A percentile compares a stretch with the other conserved stretches of the same genome.
These are phyloP conservation scores for Warburgia ugandensis DNA, from an alignment of 164 flowering plant genomes.

Conservation along the genomic window DNA sequence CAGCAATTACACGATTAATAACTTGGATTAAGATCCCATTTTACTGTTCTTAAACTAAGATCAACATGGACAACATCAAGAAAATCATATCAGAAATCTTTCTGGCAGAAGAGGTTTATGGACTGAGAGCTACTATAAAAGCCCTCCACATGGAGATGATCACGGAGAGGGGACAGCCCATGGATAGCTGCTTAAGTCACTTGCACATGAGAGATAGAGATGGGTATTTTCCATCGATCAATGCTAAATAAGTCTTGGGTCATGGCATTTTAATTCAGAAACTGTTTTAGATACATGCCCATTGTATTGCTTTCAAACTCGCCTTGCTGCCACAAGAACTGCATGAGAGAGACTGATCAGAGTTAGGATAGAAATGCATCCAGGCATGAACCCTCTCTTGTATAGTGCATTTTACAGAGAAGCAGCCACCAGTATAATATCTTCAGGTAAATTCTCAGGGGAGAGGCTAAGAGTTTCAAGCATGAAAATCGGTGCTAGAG, in stretches of 20 bases:
- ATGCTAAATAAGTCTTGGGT: neutral
- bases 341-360: slow-evolving; percentile 13
- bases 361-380: slow-evolving; percentile 25
- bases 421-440: too few relatives aligned
- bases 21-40: too few relatives aligned
- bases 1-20: too few relatives aligned
- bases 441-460: neutral
- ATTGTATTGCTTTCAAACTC: slow-evolving; percentile 5
- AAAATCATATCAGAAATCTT: neutral
- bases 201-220: too few relatives aligned
- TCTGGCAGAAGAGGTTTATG: neutral
- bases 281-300: slow-evolving; percentile 9
- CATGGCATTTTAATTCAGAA: slow-evolving; percentile 17
- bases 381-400: slow-evolving; percentile 1
- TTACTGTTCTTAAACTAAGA: too few relatives aligned
- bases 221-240: neutral
- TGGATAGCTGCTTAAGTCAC: too few relatives aligned
- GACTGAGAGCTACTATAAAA: neutral
- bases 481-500: neutral
- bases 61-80: too few relatives aligned
- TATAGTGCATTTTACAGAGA: too few relatives aligned
- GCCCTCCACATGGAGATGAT: neutral
- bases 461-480: neutral
- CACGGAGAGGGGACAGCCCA: too few relatives aligned
- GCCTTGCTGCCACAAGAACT: slow-evolving; percentile 5